Base-by-base conservation (phyloP, 2,329 filamentous ascomycete genomes). In the Furcasterigmium sp. region DNA sequence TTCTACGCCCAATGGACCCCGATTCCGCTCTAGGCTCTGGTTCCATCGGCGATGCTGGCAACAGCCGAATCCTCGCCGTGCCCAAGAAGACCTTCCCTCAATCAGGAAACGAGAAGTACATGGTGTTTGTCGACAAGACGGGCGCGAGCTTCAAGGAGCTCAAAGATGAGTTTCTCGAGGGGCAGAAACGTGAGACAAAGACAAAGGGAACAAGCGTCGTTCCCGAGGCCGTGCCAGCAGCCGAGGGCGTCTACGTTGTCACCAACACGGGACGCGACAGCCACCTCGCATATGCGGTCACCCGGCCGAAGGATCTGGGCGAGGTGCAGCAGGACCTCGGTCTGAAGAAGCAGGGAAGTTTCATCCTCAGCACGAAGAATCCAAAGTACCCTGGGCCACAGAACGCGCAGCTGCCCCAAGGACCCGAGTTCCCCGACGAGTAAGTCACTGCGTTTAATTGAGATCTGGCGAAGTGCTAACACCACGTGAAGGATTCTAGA, bases 71-170 rank as follows among this genome's bases (percentile, higher is more conserved):
- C 4, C 69, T 94, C 41, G 82, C 84, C 1, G 65, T 96, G 15
- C 90, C 90, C 0, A 95, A 95, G 66, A 95, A 95, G 61, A 78
- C 80, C 3, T 78, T 93, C 9, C 90, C 90, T 0, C 75, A 76
- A 42, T 84, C 76, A 17, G 76, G 77, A 13, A 68, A 67, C 10
- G 87, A 94, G 52, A 70, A 80, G 10, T 91, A 88, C 65, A 84
- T 93, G 73, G 79, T 78, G 2, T 94, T 95, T 60, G 86, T 95
- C 2, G 87, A 94, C 58, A 91, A 91, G 62, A 69, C 79, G 0
- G 75, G 78, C 6, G 69, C 73, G 1, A 79, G 77, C 0, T 81
- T 90, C 54, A 69, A 81, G 20, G 74, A 84, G 7, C 69, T 95
- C n/a, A 85, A 84, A 55, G 80, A 86, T 4, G 75, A 76, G 6